A percentile compares a stretch with the other conserved stretches of the same genome.
These are phyloP conservation scores for Penicillium frequentans DNA, from an alignment of 2,329 filamentous ascomycete species.

Conservation along the genomic window DNA sequence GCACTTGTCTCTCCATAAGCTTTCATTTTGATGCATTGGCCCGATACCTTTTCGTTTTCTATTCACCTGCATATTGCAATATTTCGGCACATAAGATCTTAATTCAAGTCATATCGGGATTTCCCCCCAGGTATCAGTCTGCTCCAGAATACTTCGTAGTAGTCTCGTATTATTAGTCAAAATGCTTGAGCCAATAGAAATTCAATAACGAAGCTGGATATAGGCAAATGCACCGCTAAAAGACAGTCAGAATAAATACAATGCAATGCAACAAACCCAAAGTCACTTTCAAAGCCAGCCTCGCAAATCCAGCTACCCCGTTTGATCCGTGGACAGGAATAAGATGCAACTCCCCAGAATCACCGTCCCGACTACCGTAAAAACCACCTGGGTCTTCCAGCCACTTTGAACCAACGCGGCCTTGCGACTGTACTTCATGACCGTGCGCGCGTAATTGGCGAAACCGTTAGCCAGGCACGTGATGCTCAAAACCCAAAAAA, in stretches of 20 bases:
- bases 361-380: conserved; percentile 43
- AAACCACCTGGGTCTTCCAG: conserved; percentile 86
- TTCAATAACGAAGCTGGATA: neutral
- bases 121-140: neutral
- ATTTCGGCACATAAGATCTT: neutral
- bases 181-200: neutral
- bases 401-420: conserved; percentile 87
- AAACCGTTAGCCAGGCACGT: conserved; percentile 75
- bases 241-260: neutral
- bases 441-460: conserved; percentile 80
- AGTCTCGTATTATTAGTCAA: neutral
- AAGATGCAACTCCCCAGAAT: conserved; percentile 48
- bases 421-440: conserved; percentile 77
- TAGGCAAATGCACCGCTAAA: neutral
- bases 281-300: neutral
- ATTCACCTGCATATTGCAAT: neutral
- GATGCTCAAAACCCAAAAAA: conserved; percentile 84
- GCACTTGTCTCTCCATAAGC: neutral
- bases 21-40: conserved; percentile 13
- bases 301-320: neutral
- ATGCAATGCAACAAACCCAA: neutral
- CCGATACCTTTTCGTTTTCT: conserved; percentile 6
- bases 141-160: neutral
- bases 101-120: neutral
- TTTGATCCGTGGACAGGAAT: conserved; percentile 40